Conservation (phyloP, 495 filamentous ascomycete genomes). For the Aspergillus indologenus region DNA sequence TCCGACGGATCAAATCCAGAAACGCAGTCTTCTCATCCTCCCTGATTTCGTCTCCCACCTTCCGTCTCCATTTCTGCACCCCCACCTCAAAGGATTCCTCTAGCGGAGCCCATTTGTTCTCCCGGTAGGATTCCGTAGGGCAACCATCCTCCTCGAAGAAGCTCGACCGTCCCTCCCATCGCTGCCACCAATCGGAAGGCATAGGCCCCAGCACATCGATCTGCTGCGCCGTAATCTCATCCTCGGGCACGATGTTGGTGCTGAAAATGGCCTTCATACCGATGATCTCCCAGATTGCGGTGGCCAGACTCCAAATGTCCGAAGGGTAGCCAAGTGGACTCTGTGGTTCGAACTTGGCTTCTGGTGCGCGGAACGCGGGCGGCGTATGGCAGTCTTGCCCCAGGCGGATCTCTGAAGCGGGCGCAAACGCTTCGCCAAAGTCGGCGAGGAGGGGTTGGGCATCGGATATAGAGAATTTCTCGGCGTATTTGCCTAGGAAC, state of each 20-base stretch:
- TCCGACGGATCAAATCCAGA: constrained; percentile 33
- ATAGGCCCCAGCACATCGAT: constrained; percentile 31
- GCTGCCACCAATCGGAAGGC: constrained; percentile 30
- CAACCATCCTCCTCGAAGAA: constrained; percentile 28
- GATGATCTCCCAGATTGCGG: constrained; percentile 31
- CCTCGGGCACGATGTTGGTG: constrained; percentile 21
- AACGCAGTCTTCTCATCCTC: constrained; percentile 25
- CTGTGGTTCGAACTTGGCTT: constrained; percentile 30
- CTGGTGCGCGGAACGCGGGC: constrained; percentile 28
- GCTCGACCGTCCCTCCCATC: constrained; percentile 23
- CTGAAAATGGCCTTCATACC: constrained; percentile 13
- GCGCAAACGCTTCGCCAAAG: constrained; percentile 33
- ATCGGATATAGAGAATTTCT: constrained; percentile 25
- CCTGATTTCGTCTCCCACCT: constrained; percentile 13
- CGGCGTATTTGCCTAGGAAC: constrained; percentile 26
- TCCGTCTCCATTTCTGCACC: constrained; percentile 29
- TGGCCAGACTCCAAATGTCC: constrained; percentile 38
- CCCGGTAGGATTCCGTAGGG: constrained; percentile 17
- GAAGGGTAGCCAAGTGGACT: constrained; percentile 23
- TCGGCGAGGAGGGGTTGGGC: constrained; percentile 25
- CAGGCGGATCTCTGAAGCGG: constrained; percentile 13
- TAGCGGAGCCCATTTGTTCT: constrained; percentile 25
- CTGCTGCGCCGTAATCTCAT: constrained; percentile 28
- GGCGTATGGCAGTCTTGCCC: constrained; percentile 9
- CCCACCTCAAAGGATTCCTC: constrained; percentile 27